Evolutionary conservation across 2,329 filamentous ascomycete genomes (phyloP), one percentile per base, ranked within the genome.

Genomic region (Colletotrichum sp.): DNA sequence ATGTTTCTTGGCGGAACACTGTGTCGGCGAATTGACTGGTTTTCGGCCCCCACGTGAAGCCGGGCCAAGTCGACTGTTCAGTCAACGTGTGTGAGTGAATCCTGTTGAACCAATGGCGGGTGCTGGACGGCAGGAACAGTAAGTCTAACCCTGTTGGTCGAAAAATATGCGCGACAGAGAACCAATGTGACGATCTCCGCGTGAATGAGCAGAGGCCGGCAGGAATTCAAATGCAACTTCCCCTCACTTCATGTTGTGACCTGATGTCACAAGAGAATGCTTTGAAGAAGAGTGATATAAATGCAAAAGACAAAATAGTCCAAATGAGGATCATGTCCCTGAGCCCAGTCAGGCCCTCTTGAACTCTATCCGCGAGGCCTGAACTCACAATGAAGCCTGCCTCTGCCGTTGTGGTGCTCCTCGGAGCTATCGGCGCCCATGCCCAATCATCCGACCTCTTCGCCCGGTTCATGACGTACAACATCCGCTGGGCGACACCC

Each of bases 401-500:
- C 5, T 6, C 51, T 1, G 21, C 43, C 5, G 38, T 51, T 3
- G 31, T 34, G 3, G 9, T 47, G 15, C 61, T 69, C 11, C n/a
- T 75, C 8, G 65, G 68, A n/a, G 62, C 31, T 31, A 18, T 21
- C 36, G 33, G 65, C 8, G 36, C 64, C 9, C 15, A 12, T 33
- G 63, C 38, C 9, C 66, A 66, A 27, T n/a, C 61, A 12, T 9
- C 70, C 8, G 66, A 66, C 58, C 68, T 74, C 66, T 51, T 78
- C 36, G 69, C 87, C 38, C 85, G 87, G 57, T 75, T 88, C 66
- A 76, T 88, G 31, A 83, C 84, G 47, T 85, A 86, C 79, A 89
- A 89, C 77, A 87, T 88, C 72, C 85, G 87, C 62, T 88, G 87
- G 78, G 87, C 86, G 6, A 84, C 85, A 11, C 76, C 80, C 2